phyloP scores from a whole-genome alignment of 2,329 filamentous ascomycete species.

The Lasiodiplodia sp. region DNA sequence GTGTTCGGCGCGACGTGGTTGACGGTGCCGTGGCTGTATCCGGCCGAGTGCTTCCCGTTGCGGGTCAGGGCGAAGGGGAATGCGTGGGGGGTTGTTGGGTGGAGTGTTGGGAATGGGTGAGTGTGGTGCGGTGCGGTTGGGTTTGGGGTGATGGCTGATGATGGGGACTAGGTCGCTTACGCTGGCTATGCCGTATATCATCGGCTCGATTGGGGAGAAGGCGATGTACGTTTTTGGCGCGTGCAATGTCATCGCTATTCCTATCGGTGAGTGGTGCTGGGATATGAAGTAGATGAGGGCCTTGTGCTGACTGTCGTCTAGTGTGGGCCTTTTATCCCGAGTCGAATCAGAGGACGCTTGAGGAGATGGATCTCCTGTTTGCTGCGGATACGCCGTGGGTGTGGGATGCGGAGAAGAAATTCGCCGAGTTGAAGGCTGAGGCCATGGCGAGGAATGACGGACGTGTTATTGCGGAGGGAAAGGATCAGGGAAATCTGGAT shows the following conservation, averaged over 20 bases:
- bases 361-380: conserved; percentile 78
- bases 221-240: conserved; percentile 76
- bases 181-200: conserved; percentile 51
- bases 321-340: conserved; percentile 79
- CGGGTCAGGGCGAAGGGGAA: conserved; percentile 76
- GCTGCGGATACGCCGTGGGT: conserved; percentile 71
- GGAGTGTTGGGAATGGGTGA: conserved; percentile 77
- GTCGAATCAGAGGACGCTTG: conserved; percentile 74
- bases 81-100: conserved; percentile 77
- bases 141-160: too few relatives aligned
- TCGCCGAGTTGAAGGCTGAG: conserved; percentile 34
- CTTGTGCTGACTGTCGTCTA: conserved; percentile 46
- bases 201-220: conserved; percentile 70
- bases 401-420: conserved; percentile 58
- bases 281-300: too few relatives aligned
- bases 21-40: conserved; percentile 64
- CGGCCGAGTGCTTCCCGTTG: conserved; percentile 76
- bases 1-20: conserved; percentile 71
- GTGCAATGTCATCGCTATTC: conserved; percentile 61
- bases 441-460: background rate
- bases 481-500: too few relatives aligned
- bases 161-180: conserved; percentile 44
- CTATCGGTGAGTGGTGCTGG: conserved; percentile 36
- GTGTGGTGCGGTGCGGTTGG: too few relatives aligned
- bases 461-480: background rate